Conservation (phyloP, 139 green algal genomes). For the Chlamydomonas sp. region DNA sequence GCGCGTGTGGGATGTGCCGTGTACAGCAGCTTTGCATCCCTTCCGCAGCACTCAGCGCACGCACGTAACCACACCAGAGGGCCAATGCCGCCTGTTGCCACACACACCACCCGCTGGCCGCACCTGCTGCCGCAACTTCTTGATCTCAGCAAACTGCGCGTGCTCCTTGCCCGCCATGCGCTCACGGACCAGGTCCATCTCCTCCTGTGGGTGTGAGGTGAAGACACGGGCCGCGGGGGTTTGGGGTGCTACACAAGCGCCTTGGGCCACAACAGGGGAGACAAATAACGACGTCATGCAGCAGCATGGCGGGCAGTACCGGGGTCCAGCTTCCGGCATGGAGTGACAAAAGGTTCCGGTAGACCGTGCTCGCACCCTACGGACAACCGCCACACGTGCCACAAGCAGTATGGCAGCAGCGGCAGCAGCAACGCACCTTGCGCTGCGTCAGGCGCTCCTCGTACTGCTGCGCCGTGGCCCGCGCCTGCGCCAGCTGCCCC, state of each 20-base stretch:
- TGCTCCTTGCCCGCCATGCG: slow-evolving; percentile 39
- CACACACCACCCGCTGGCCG: background rate
- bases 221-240: background rate
- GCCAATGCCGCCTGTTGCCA: no score
- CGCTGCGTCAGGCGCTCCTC: slow-evolving; percentile 25
- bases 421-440: slow-evolving; percentile 3
- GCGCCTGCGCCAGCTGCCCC: slow-evolving; percentile 40
- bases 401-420: background rate
- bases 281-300: no score
- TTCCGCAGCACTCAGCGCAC: no score
- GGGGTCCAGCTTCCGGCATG: no score
- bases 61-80: no score
- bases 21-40: no score
- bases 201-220: background rate
- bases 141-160: slow-evolving; percentile 43
- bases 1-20: no score
- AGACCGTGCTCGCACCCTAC: background rate
- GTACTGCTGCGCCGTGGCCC: slow-evolving; percentile 32
- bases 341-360: no score
- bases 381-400: background rate
- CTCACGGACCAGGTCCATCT: slow-evolving; percentile 33
- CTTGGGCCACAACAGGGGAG: no score
- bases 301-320: no score
- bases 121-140: slow-evolving; percentile 42
- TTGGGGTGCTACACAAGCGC: background rate